Evolutionary conservation across 306 rosid species (phyloP).

Genomic region (Corylus heterophylla): DNA sequence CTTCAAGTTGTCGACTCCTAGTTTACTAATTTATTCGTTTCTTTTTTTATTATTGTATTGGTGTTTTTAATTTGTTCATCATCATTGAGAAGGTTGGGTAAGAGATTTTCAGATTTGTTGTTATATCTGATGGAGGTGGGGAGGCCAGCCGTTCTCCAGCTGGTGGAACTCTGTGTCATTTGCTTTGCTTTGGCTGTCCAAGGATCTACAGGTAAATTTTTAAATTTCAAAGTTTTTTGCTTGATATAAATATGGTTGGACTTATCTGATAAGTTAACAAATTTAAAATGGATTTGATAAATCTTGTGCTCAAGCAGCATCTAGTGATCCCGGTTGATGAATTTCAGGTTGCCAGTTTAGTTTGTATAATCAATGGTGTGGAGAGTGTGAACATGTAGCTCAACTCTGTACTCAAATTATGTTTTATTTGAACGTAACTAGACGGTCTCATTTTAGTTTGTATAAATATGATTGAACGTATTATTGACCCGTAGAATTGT

Average conservation of each 20-base stretch:
- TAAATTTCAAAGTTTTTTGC: background rate
- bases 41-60: constrained; percentile 19
- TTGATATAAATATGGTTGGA: constrained; percentile 5
- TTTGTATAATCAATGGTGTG: constrained; percentile 13
- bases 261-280: constrained; percentile 9
- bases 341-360: constrained; percentile 7
- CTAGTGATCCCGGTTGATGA: constrained; percentile 22
- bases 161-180: constrained; percentile 53
- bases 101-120: constrained; percentile 35
- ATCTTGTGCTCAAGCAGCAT: constrained; percentile 18
- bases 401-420: background rate
- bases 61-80: constrained; percentile 15
- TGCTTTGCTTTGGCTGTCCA: constrained; percentile 46
- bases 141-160: constrained; percentile 46
- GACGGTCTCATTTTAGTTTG: too few relatives aligned
- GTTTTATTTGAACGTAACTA: background rate
- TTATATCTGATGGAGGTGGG: constrained; percentile 59
- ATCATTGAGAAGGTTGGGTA: constrained; percentile 29
- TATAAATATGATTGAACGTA: background rate
- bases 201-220: constrained; percentile 67
- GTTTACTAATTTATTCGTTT: constrained; percentile 28
- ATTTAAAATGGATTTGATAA: constrained; percentile 7
- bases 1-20: constrained; percentile 57
- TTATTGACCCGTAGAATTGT: background rate
- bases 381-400: background rate